Evolutionary conservation across 306 rosid genomes (phyloP).

Genomic region (Pyrus bretschneideri): DNA sequence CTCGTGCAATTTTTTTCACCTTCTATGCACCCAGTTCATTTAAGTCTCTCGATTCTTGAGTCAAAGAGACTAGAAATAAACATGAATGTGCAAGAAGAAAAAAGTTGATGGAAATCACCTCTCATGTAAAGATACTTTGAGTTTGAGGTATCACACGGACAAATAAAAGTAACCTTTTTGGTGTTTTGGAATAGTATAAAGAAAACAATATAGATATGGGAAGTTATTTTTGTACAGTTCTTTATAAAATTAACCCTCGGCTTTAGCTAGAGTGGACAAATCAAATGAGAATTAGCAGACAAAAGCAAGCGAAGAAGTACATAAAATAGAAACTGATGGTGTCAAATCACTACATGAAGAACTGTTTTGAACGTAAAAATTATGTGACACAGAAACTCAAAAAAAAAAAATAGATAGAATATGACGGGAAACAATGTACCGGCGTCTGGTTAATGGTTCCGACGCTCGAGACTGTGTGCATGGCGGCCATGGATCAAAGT

Average conservation of each 20-base stretch:
- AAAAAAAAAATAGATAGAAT: neutral
- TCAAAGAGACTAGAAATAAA: neutral
- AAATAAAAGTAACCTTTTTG: neutral
- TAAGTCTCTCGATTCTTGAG: neutral
- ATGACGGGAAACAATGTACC: constrained; percentile 9
- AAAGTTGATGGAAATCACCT: neutral
- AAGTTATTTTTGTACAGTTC: neutral
- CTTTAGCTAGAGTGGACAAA: too few species aligned
- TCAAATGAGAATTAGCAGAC: too few species aligned
- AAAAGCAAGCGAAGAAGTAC: neutral
- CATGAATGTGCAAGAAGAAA: neutral
- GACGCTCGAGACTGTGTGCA: constrained; percentile 20
- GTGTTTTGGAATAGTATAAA: neutral
- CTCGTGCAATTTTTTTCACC: neutral
- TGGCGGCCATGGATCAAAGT: constrained; percentile 26
- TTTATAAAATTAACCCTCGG: neutral
- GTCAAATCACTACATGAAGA: neutral
- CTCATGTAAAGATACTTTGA: neutral
- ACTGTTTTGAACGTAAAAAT: too few species aligned
- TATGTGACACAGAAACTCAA: neutral
- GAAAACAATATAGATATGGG: neutral
- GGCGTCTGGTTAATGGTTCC: constrained; percentile 23
- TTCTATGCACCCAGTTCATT: neutral
- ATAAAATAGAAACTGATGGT: neutral
- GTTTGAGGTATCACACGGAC: neutral